Base-by-base conservation (phyloP, 768 basidiomycete species). In the Mycena olivaceomarginata region DNA sequence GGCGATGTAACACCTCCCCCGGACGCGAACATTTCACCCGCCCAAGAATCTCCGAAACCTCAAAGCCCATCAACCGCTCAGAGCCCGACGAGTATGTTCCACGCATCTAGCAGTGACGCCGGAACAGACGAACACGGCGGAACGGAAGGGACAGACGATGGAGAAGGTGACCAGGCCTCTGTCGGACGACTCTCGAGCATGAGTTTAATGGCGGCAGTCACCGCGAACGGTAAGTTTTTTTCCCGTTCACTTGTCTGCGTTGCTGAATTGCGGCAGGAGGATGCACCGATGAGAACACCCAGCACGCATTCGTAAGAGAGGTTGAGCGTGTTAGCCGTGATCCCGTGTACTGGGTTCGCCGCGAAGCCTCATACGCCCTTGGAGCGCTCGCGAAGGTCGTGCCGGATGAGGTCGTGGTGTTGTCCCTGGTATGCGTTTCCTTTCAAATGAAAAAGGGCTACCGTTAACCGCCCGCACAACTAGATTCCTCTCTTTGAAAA, bases 141-240 rank as follows among this genome's bases (percentile, higher is more conserved):
- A 22, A 51, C 64, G 31, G 75, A 76, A 22, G 78, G 51, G 6
- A 74, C 72, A 25, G 84, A 87, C 43, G 84, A 86, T 10, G 80
- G 82, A 25, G 85, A 87, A 15, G 91, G 86, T 41, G 92, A 96
- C 79, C 96, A 98, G 82, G 96, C 94, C 16, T 92, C 95, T 6
- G 90, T 97, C 22, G 98, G 98, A 7, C 91, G 97, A 73, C 88
- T 98, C 65, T 95, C 96, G 6, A 96, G 96, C 81, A 97, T 98
- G 97, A 96, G 96, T 82, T 87, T 98, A 67, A 95, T 98, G 88
- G 97, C 97, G 51, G 93, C 96, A 10, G 93, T 97, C 15, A 92
- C 95, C 41, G 95, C 96, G 39, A 93, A 92, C 77, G 94, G 94
- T 95, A 83, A 82, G 90, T 87, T 67, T 74, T 62, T 76, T 66